Evolutionary conservation across 1,284 basidiomycete genomes (phyloP), one percentile per base, ranked within the genome.

Genomic region (Abortiporus biennis): DNA sequence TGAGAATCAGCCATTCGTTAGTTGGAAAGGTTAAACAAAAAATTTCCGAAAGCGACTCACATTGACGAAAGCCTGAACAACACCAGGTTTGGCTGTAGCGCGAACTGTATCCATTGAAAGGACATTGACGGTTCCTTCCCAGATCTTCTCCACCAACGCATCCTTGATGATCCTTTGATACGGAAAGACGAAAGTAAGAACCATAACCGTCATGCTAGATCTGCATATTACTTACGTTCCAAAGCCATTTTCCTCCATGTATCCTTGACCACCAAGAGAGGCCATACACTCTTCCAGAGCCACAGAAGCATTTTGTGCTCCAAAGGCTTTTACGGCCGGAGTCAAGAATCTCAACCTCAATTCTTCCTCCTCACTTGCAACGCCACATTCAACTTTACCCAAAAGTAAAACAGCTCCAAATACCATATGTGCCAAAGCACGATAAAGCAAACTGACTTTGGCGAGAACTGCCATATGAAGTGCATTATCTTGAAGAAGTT

Each of bases 241-340:
- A 42, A 85, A 72, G 1, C 73, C 77, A 36, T 76, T 80, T 56
- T 91, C 86, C 53, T 87, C 83, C 85, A 91, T 89, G 53, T 89
- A 91, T 0, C 87, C 87, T 40, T 82, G 80, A 2, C 86, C 87
- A 22, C 87, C 87, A 2, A 90, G 65, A 3, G 78, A 67, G 31
- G 78, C 69, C 83, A 91, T 88, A 31, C 82, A 76, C 46, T 85
- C 81, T 47, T 85, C 78, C 67, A 87, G 80, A 3, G 74, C 80
- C 0, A 71, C 59, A 37, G 71, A 72, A 0, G 75, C 75, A 51
- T 78, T 78, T 46, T 84, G 78, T 5, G 86, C 75, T 2, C 73
- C 71, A 57, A 85, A 90, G 0, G 79, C 84, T 57, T 91, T 91
- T 29, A 74, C 66, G 0, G 80, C 74, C 2, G 85, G 80, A 0